Percentiles rank a stretch among this genome's conserved stretches.
Conservation (phyloP, 768 basidiomycete species). For the Fistulinella prunicolor region DNA sequence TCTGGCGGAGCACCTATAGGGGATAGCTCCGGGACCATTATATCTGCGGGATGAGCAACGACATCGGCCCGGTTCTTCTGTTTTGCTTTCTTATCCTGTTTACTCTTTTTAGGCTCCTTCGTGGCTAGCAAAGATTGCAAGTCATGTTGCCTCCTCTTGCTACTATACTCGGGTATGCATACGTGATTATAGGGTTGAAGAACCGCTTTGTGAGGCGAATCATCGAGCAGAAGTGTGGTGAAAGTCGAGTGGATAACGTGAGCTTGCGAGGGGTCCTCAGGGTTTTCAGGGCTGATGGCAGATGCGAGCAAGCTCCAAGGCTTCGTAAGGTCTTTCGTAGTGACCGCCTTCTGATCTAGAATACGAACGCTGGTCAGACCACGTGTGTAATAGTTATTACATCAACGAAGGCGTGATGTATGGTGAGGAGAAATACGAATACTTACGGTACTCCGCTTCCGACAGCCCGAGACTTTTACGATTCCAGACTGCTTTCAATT, state of each 20-base stretch:
- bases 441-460: conserved; percentile 63
- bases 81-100: conserved; percentile 5
- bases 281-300: conserved; percentile 1
- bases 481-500: conserved; percentile 70
- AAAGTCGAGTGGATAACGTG: conserved; percentile 37
- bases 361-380: neutral
- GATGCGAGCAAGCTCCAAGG: conserved; percentile 54
- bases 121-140: conserved; percentile 27
- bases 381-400: neutral
- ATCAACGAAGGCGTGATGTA: conserved; percentile 16
- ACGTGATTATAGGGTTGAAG: conserved; percentile 83
- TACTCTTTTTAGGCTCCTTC: conserved; percentile 10
- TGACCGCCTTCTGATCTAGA: conserved; percentile 32
- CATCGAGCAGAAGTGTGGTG: conserved; percentile 51
- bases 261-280: conserved; percentile 1
- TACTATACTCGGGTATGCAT: conserved; percentile 67
- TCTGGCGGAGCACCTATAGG: neutral
- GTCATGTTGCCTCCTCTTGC: conserved; percentile 39
- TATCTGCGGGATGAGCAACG: neutral
- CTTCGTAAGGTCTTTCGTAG: conserved; percentile 73
- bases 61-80: neutral
- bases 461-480: conserved; percentile 73
- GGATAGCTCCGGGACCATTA: neutral
- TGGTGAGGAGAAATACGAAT: conserved; percentile 8
- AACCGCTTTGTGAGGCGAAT: conserved; percentile 52